Evolutionary conservation across 164 flowering plant species (phyloP).

Genomic region (Santalum album): DNA sequence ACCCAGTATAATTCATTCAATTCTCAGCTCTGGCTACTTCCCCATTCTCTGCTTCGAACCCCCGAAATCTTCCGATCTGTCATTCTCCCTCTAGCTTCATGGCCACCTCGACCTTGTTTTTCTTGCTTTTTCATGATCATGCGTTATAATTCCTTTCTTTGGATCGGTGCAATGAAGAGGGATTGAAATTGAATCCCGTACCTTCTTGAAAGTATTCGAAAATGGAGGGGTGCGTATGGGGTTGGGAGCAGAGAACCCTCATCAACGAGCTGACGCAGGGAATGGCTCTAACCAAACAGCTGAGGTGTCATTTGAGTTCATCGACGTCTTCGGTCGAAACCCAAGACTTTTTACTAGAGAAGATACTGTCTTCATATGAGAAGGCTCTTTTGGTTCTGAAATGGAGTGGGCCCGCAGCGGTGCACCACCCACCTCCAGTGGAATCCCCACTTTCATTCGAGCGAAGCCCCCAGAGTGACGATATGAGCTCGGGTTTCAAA

Average conservation of each 20-base stretch:
- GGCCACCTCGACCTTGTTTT: no score
- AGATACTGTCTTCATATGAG: conserved; percentile 47
- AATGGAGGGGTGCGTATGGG: conserved; percentile 29
- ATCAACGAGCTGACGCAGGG: conserved; percentile 60
- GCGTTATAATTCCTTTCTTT: no score
- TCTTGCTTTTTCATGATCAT: no score
- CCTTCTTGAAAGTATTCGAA: neutral
- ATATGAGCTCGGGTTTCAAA: conserved; percentile 19
- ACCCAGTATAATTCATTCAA: neutral
- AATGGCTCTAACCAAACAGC: conserved; percentile 49
- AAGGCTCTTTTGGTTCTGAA: conserved; percentile 51
- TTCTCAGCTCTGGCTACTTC: neutral
- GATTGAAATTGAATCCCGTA: neutral
- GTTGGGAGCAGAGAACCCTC: conserved; percentile 41
- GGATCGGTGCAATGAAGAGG: no score
- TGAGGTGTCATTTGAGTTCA: conserved; percentile 28
- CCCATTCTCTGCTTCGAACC: neutral
- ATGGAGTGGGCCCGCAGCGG: conserved; percentile 18
- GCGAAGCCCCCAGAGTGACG: conserved; percentile 49
- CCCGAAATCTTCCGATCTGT: neutral
- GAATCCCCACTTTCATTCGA: conserved; percentile 52
- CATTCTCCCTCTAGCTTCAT: no score
- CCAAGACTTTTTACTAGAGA: conserved; percentile 31
- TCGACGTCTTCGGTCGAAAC: conserved; percentile 31
- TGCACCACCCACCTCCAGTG: conserved; percentile 9